phyloP scores from a whole-genome alignment of 768 basidiomycete species.

The Steccherinum ochraceum region DNA sequence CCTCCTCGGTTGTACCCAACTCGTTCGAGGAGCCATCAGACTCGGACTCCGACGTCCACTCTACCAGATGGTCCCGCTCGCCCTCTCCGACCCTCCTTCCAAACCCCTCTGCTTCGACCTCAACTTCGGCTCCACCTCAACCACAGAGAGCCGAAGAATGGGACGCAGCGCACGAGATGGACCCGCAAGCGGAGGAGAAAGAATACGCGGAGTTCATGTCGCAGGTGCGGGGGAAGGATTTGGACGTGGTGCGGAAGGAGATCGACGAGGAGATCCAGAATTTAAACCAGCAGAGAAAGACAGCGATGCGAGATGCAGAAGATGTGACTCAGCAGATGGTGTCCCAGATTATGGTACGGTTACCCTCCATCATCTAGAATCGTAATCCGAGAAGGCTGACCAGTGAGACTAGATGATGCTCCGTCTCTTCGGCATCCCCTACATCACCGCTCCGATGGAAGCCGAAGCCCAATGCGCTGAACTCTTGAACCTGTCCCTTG shows the following conservation, averaged over 20 bases:
- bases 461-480: slow-evolving; percentile 98
- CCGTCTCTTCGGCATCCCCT: slow-evolving; percentile 93
- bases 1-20: too few relatives aligned
- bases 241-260: slow-evolving; percentile 77
- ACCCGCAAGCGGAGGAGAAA: slow-evolving; percentile 69
- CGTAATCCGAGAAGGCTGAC: too few relatives aligned
- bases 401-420: slow-evolving; percentile 92
- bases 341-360: slow-evolving; percentile 60
- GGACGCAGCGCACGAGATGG: slow-evolving; percentile 87
- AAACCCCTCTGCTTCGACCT: too few relatives aligned
- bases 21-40: too few relatives aligned
- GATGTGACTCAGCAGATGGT: slow-evolving; percentile 96
- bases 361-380: too few relatives aligned
- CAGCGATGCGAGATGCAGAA: slow-evolving; percentile 89
- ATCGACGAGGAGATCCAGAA: slow-evolving; percentile 87
- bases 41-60: slow-evolving; percentile 18
- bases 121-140: too few relatives aligned
- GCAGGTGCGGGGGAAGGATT: slow-evolving; percentile 80
- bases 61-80: slow-evolving; percentile 33
- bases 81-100: slow-evolving; percentile 24
- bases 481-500: slow-evolving; percentile 75
- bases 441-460: slow-evolving; percentile 98
- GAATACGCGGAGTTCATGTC: slow-evolving; percentile 93
- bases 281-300: slow-evolving; percentile 78
- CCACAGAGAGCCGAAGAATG: slow-evolving; percentile 46